Base-by-base conservation (phyloP, 805 yeast genomes). In the Citeromyces matritensis region DNA sequence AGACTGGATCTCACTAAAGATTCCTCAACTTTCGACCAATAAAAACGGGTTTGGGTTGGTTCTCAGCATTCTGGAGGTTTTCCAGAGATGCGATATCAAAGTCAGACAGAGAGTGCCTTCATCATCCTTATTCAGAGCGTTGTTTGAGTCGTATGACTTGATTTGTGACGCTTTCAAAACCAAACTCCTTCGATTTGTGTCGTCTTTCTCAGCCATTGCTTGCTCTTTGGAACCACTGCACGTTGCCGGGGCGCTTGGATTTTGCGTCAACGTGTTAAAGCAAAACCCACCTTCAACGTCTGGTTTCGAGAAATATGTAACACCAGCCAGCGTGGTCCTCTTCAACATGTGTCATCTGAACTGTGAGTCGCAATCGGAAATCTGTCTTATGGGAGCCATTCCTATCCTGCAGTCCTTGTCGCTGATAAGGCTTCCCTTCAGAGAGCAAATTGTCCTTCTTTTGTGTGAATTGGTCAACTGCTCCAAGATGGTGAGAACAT, bases 281-380 rank as follows among this genome's bases (percentile, higher is more conserved):
- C 21, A 24, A 5, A 13, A 25, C n/a, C 21, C 28, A 5, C 37
- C 37, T 10, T 29, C 33, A 5, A 8, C 9, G 7, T 13, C 10
- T 4, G 26, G 29, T 32, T 59, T 55, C 38, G 58, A 58, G 33
- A 67, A 62, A 31, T 53, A 55, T 9, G 43, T 56, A 30, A 63
- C 60, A 37, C 45, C 57, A 12, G 47, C 59, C 5, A 52, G 62
- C 31, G 67, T 66, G 0, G 52, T 55, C 0, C 39, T 63, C 12
- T 63, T 58, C 50, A 62, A 63, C 35, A 51, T 60, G 37, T 61
- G 67, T 42, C 58, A 58, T 33, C 49, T 62, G 43, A 60, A 62
- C 35, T 63, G 58, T 35, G 33, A 42, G 4, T 41, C 53, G 17
- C 67, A 62, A 36, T 31, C 43, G 2, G 65, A 58, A 35, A 36